phyloP scores from a whole-genome alignment of 2,329 filamentous ascomycete genomes.

The Helicocarpus griseus region DNA sequence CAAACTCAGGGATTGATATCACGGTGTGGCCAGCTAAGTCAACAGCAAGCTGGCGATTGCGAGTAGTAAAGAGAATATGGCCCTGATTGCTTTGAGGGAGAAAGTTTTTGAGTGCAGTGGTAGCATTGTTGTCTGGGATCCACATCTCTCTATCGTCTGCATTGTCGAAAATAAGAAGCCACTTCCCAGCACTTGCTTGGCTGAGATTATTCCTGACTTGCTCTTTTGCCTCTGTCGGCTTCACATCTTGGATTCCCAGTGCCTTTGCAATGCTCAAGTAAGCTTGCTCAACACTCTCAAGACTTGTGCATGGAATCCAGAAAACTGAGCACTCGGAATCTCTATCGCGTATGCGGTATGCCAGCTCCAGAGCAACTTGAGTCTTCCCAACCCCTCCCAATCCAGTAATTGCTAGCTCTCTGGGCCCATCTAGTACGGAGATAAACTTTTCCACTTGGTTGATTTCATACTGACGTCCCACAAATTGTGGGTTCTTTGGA shows the following conservation, averaged over 20 bases:
- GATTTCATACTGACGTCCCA: neutral
- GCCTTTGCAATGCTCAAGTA: slow-evolving; percentile 11
- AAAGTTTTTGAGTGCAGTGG: slow-evolving; percentile 6
- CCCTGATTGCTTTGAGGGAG: slow-evolving; percentile 15
- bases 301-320: slow-evolving; percentile 18
- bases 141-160: slow-evolving; percentile 17
- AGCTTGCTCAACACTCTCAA: slow-evolving; percentile 16
- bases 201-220: slow-evolving; percentile 9
- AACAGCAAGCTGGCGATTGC: slow-evolving; percentile 6
- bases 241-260: slow-evolving; percentile 9
- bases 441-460: neutral
- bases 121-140: slow-evolving; percentile 1
- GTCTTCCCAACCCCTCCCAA: slow-evolving; percentile 22
- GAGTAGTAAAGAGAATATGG: slow-evolving; percentile 15
- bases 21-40: neutral
- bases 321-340: slow-evolving; percentile 16
- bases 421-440: neutral
- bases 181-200: slow-evolving; percentile 8
- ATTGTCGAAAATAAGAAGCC: slow-evolving; percentile 21
- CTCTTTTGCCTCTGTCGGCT: neutral
- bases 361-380: slow-evolving; percentile 19
- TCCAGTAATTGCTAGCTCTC: slow-evolving; percentile 14
- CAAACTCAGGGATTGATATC: neutral
- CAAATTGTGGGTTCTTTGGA: neutral
- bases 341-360: slow-evolving; percentile 15